Evolutionary conservation across 2,329 filamentous ascomycete species (phyloP), one percentile per base, ranked within the genome.

Genomic region (Daldinia sp.): DNA sequence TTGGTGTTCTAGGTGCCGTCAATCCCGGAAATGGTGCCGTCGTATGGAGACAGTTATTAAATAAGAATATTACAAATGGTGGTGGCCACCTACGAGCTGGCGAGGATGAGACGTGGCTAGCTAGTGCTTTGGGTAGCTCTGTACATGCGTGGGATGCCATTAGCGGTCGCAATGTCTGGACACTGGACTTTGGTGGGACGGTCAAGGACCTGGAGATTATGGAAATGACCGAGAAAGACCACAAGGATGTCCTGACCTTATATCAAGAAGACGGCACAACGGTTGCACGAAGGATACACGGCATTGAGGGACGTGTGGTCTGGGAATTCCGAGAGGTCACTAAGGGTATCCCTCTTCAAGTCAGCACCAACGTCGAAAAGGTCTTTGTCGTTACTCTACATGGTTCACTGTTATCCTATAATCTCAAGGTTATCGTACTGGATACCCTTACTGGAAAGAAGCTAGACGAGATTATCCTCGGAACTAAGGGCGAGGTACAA

Each of bases 21-120:
- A 96, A 97, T 71, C 95, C 95, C 1, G 90, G 89, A 74, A 94
- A 90, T 73, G 94, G 95, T 15, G 84, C 86, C 2, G 75, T 97
- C 13, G 85, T 97, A 1, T 99, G 95, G 95, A 86, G 95, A 56
- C 94, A 97, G 73, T 80, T 87, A 54, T 77, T 96, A 45, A 79
- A 84, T n/a, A 80, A 81, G 29, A 81, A 82, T 48, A 70, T 78
- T 30, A 82, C 81, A 43, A 76, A 77, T 52, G 77, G 80, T 21
- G 77, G 77, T 39, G 82, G 84, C n/a, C 80, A 83, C 71, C 77
- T 96, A 69, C 84, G 90, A 66, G 87, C 90, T n/a, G 87, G 88
- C n/a, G 88, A 93, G 68, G 90, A 89, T 61, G 90, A 94, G 75
- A 88, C 90, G 69, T 90, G 89, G 74, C 80, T 98, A 15, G 85